A percentile compares a stretch with the other conserved stretches of the same genome.
phyloP scores from a whole-genome alignment of 2,329 filamentous ascomycete species.

The Aphanocladium album region DNA sequence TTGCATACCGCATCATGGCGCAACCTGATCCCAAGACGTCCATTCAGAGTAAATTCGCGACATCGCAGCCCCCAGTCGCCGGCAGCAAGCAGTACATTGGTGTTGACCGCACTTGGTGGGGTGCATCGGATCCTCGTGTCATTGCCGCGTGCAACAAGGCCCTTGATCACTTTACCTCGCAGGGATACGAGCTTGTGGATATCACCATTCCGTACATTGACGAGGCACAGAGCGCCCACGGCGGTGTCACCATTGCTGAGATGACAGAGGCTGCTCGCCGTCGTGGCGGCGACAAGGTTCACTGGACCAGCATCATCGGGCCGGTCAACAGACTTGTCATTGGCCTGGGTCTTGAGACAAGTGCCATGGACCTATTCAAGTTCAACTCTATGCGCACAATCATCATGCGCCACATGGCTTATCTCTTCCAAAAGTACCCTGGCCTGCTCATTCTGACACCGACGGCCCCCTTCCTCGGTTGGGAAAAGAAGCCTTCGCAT shows the following conservation, averaged over 20 bases:
- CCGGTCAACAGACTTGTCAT: constrained; percentile 67
- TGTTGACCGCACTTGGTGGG: constrained; percentile 53
- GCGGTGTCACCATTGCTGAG: constrained; percentile 71
- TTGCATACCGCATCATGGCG: constrained; percentile 78
- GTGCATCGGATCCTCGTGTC: constrained; percentile 55
- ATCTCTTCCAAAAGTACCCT: constrained; percentile 64
- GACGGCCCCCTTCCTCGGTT: constrained; percentile 70
- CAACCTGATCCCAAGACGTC: constrained; percentile 62
- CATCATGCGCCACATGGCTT: constrained; percentile 72
- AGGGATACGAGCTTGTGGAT: constrained; percentile 47
- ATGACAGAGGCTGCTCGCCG: constrained; percentile 45
- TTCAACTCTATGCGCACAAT: constrained; percentile 69
- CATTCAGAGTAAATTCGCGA: constrained; percentile 57
- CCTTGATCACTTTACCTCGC: constrained; percentile 52
- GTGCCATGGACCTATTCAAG: constrained; percentile 64
- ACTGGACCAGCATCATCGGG: constrained; percentile 53
- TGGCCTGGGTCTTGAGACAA: constrained; percentile 57
- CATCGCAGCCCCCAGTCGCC: constrained; percentile 42
- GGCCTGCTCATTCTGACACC: constrained; percentile 76
- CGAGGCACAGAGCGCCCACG: constrained; percentile 72
- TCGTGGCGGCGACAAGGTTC: constrained; percentile 37
- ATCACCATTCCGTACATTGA: constrained; percentile 62
- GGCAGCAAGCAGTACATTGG: constrained; percentile 60
- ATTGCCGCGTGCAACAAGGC: constrained; percentile 55
- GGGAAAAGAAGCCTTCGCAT: constrained; percentile 57